phyloP scores from a whole-genome alignment of 2,329 filamentous ascomycete species.

The Apiospora aurea region DNA sequence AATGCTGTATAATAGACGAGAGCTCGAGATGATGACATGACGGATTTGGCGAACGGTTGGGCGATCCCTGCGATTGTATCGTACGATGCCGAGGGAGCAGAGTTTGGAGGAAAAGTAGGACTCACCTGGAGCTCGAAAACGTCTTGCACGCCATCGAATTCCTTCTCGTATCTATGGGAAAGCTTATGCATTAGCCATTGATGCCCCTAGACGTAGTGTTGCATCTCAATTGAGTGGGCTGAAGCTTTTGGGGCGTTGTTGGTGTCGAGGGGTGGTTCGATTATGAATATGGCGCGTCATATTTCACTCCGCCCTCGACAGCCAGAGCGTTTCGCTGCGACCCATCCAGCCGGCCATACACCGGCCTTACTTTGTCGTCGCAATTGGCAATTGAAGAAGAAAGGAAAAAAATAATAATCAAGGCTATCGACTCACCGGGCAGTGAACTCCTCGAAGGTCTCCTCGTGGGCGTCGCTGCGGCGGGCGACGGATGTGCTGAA shows the following conservation, averaged over 20 bases:
- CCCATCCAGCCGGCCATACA: slow-evolving; percentile 11
- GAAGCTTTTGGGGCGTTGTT: slow-evolving; percentile 26
- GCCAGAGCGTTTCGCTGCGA: slow-evolving; percentile 8
- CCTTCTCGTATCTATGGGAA: slow-evolving; percentile 89
- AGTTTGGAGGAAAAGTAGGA: slow-evolving; percentile 32
- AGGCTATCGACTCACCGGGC: slow-evolving; percentile 74
- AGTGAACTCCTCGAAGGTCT: slow-evolving; percentile 99
- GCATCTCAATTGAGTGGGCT: slow-evolving; percentile 36
- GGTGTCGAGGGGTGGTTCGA: slow-evolving; percentile 15
- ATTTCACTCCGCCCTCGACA: slow-evolving; percentile 18
- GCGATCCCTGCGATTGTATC: background rate
- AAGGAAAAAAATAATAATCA: background rate
- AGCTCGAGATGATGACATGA: slow-evolving; percentile 22
- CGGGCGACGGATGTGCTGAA: slow-evolving; percentile 70
- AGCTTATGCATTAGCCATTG: slow-evolving; percentile 48
- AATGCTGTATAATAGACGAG: background rate
- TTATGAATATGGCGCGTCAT: slow-evolving; percentile 17
- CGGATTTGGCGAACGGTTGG: slow-evolving; percentile 33
- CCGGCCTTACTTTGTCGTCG: background rate
- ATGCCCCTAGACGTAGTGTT: slow-evolving; percentile 23
- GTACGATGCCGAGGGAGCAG: slow-evolving; percentile 25
- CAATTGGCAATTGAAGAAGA: background rate
- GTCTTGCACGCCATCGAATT: slow-evolving; percentile 96
- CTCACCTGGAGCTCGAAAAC: slow-evolving; percentile 99
- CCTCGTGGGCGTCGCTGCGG: slow-evolving; percentile 74